Base-by-base conservation (phyloP, 2,329 filamentous ascomycete genomes). In the Phialophora expanda region DNA sequence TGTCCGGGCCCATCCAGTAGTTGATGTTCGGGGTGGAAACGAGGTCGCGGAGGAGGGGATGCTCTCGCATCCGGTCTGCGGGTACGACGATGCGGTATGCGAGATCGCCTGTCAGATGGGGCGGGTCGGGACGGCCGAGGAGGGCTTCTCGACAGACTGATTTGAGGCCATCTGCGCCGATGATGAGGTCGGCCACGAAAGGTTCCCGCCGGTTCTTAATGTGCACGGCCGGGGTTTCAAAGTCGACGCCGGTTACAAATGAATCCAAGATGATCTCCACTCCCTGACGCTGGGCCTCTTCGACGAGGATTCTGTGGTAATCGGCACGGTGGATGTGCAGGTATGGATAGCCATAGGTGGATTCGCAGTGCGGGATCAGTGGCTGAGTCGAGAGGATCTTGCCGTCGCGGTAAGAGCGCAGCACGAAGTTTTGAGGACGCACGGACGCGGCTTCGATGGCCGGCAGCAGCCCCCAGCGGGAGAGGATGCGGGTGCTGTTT, bases 41-140 rank as follows among this genome's bases (percentile, higher is more conserved):
- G 17, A 85, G 79, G 0, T 76, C 73, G 2, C 72, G 74, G 14
- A 87, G 73, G 46, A 83, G 82, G 0, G 79, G 78, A 65, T 82
- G 74, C 54, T 83, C 79, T 2, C 76, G 76, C 74, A 86, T 82
- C 54, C 84, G 78, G 30, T 81, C 76, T 2, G 80, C 79, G 3
- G 79, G 78, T 12, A 87, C 74, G 6, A 85, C 75, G 55, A 87
- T 78, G 4, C 85, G 81, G 73, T 86, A 87, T 1, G 85, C 84
- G 32, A 86, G 73, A 71, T 87, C 84, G 0, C 85, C 85, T 0
- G 85, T 87, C 56, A 81, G 78, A 14, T 79, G 73, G 1, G 84
- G 82, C 0, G 81, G 80, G 68, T 82, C 78, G 0, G 75, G 71
- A 12, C 74, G 74, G 2, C 79, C 79, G 6, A 85, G 71, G 8